phyloP scores from a whole-genome alignment of 805 yeast genomes.

The Maudiozyma pseudohumilis region DNA sequence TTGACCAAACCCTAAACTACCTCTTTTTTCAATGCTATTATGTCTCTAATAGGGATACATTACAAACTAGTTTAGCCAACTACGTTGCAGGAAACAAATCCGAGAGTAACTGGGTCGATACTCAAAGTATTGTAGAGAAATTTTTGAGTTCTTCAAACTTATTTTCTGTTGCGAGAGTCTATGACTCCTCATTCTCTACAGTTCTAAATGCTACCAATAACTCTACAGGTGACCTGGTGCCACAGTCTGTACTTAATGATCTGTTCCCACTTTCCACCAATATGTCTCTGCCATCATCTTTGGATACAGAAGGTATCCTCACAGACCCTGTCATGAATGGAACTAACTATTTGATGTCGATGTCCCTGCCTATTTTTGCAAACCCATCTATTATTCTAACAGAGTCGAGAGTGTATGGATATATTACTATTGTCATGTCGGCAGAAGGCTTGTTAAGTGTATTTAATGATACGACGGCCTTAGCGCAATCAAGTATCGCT shows the following conservation, averaged over 20 bases:
- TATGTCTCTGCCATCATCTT: conserved; percentile 36
- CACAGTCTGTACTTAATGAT: conserved; percentile 27
- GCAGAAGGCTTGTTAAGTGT: conserved; percentile 36
- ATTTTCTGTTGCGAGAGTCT: conserved; percentile 55
- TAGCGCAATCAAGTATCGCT: conserved; percentile 30
- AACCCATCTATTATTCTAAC: conserved; percentile 58
- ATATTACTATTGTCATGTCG: conserved; percentile 47
- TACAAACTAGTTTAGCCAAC: conserved; percentile 50
- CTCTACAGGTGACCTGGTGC: conserved; percentile 29
- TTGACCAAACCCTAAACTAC: conserved; percentile 54
- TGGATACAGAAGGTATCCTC: conserved; percentile 38
- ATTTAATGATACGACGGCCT: conserved; percentile 33
- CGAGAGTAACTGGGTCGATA: conserved; percentile 35
- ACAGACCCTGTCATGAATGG: conserved; percentile 56
- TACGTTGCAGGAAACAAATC: conserved; percentile 68
- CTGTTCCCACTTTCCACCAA: conserved; percentile 45
- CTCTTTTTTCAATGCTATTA: conserved; percentile 61
- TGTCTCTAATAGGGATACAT: conserved; percentile 49
- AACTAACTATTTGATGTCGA: conserved; percentile 48
- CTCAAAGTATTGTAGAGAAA: conserved; percentile 43
- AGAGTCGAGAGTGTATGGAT: conserved; percentile 59
- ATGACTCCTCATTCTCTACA: conserved; percentile 45
- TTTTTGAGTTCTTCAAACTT: conserved; percentile 54
- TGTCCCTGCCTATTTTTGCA: conserved; percentile 68
- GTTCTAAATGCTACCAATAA: conserved; percentile 38